phyloP scores from a whole-genome alignment of 176 grass and related monocot genomes.

The Canna indica region DNA sequence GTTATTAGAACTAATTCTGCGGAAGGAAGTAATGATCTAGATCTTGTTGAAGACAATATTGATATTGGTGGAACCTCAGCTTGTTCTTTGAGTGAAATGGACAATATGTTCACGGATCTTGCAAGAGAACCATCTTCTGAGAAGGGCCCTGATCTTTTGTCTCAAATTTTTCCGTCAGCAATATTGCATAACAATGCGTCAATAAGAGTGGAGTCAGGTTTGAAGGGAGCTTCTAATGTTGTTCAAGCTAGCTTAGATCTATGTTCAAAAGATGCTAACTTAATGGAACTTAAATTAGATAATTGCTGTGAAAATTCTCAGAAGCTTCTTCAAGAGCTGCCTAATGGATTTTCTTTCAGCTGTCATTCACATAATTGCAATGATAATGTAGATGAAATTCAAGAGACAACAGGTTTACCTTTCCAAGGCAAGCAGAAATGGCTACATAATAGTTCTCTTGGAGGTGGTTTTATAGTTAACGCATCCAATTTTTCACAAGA shows the following conservation, averaged over 20 bases:
- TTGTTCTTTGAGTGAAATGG: slow-evolving; percentile 12
- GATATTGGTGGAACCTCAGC: slow-evolving; percentile 12
- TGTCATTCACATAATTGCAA: slow-evolving; percentile 33
- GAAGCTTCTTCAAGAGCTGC: slow-evolving; percentile 11
- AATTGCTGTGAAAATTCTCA: slow-evolving; percentile 23
- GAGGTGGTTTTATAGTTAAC: slow-evolving; percentile 66
- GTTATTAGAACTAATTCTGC: not conserved
- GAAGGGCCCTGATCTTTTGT: not conserved
- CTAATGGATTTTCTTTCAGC: slow-evolving; percentile 2
- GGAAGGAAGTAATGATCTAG: slow-evolving; percentile 1
- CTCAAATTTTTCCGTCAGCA: not conserved
- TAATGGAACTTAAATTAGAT: slow-evolving; percentile 22
- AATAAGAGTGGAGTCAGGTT: not conserved
- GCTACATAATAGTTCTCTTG: slow-evolving; percentile 45
- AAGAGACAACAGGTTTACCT: slow-evolving; percentile 12
- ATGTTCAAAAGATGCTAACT: slow-evolving; percentile 16
- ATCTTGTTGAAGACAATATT: slow-evolving; percentile 18
- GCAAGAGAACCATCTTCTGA: not conserved
- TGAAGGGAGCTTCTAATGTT: slow-evolving; percentile 1
- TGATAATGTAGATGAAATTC: slow-evolving; percentile 16
- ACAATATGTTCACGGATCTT: slow-evolving; percentile 12
- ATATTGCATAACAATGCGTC: slow-evolving; percentile 4
- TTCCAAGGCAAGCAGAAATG: slow-evolving; percentile 31
- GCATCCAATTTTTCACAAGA: slow-evolving; percentile 56
- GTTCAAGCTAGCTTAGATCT: slow-evolving; percentile 13